Conservation (phyloP, 1,284 basidiomycete genomes). For the Moesziomyces sp. region DNA sequence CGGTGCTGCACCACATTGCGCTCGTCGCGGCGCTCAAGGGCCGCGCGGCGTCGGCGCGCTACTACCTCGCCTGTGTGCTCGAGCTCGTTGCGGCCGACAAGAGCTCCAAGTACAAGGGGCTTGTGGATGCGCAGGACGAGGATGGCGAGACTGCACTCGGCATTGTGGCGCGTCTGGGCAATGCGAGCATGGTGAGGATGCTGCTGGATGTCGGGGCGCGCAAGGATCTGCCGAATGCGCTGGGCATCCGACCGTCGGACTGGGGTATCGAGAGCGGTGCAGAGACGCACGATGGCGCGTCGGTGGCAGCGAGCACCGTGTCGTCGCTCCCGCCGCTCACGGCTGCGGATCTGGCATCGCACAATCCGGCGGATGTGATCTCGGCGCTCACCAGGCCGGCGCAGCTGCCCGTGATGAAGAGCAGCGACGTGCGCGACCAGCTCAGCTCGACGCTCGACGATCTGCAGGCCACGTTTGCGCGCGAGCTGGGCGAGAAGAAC, state of each 20-base stretch:
- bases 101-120: slow-evolving; percentile 69
- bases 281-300: slow-evolving; percentile 21
- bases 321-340: slow-evolving; percentile 39
- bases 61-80: slow-evolving; percentile 91
- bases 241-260: slow-evolving; percentile 90
- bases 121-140: slow-evolving; percentile 92
- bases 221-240: slow-evolving; percentile 87
- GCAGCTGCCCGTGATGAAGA: slow-evolving; percentile 79
- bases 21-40: slow-evolving; percentile 90
- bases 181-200: slow-evolving; percentile 84
- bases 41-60: slow-evolving; percentile 82
- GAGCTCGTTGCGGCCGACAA: slow-evolving; percentile 73
- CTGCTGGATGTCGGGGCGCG: slow-evolving; percentile 94
- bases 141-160: slow-evolving; percentile 97
- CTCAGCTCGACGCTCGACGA: slow-evolving; percentile 72
- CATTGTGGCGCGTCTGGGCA: slow-evolving; percentile 92
- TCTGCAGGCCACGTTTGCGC: slow-evolving; percentile 84
- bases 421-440: slow-evolving; percentile 84
- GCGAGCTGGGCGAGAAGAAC: slow-evolving; percentile 87
- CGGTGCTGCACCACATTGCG: slow-evolving; percentile 93
- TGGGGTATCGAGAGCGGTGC: slow-evolving; percentile 73
- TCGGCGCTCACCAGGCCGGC: slow-evolving; percentile 68
- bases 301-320: slow-evolving; percentile 19
- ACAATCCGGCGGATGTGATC: slow-evolving; percentile 74
- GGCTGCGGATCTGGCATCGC: slow-evolving; percentile 54